Conservation (phyloP, 2,329 filamentous ascomycete species). For the Tricladium varicosporioides region DNA sequence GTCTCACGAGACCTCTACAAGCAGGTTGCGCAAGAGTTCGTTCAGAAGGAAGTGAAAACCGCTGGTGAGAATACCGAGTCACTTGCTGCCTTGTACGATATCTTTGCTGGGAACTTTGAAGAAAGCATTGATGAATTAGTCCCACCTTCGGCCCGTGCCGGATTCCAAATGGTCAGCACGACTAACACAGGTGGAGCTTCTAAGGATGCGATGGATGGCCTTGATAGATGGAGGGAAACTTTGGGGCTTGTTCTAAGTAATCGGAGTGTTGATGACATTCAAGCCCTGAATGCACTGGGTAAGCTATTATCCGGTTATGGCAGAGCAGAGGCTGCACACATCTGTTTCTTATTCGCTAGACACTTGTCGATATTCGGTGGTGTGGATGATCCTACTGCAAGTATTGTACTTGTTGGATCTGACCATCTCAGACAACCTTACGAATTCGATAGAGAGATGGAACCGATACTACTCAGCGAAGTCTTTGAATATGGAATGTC, state of each 20-base stretch:
- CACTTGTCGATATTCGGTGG: conserved; percentile 72
- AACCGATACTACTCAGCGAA: conserved; percentile 91
- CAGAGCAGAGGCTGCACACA: conserved; percentile 85
- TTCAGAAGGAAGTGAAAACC: conserved; percentile 89
- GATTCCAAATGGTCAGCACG: conserved; percentile 87
- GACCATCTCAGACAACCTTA: conserved; percentile 72
- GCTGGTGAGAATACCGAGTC: conserved; percentile 78
- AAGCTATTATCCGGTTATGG: conserved; percentile 82
- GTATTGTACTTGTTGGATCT: conserved; percentile 81
- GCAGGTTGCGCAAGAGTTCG: conserved; percentile 91
- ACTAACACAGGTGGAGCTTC: conserved; percentile 57
- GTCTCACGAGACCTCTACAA: conserved; percentile 83
- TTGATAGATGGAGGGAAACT: conserved; percentile 94
- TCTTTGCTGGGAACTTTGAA: conserved; percentile 89
- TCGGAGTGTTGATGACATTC: conserved; percentile 74
- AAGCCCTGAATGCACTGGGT: conserved; percentile 76
- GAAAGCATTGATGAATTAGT: conserved; percentile 96
- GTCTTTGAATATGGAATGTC: conserved; percentile 89
- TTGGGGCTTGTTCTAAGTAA: conserved; percentile 84
- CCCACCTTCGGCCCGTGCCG: conserved; percentile 85
- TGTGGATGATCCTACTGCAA: conserved; percentile 73
- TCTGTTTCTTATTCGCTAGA: conserved; percentile 88
- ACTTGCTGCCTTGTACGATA: conserved; percentile 86
- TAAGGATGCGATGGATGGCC: conserved; percentile 75
- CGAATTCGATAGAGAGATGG: conserved; percentile 75